Percentiles rank a stretch among this genome's conserved stretches.
Conservation (phyloP, 2,329 filamentous ascomycete genomes). For the Fusarium tjaetaba region DNA sequence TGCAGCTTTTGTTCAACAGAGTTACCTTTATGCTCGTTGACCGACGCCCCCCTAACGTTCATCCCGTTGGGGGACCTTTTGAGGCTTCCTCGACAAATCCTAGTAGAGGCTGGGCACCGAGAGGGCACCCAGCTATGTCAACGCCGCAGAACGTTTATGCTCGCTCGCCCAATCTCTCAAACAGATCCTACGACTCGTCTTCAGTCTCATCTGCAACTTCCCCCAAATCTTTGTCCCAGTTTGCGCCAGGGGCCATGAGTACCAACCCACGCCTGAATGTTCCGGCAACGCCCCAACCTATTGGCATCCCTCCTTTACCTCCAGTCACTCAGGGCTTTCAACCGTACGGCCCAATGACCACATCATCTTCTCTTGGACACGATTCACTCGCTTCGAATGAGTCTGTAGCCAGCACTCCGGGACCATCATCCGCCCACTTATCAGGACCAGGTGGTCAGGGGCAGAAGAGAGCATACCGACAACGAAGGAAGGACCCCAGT, state of each 20-base stretch:
- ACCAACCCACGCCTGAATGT: slow-evolving; percentile 61
- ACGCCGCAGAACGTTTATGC: slow-evolving; percentile 65
- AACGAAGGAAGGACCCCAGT: slow-evolving; percentile 94
- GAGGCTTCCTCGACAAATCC: slow-evolving; percentile 25
- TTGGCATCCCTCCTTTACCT: slow-evolving; percentile 62
- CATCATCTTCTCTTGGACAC: slow-evolving; percentile 62
- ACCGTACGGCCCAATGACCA: slow-evolving; percentile 62
- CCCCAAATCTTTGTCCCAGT: slow-evolving; percentile 63
- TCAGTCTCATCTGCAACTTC: slow-evolving; percentile 71
- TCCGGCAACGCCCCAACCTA: slow-evolving; percentile 61
- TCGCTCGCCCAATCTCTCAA: slow-evolving; percentile 70
- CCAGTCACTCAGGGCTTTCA: slow-evolving; percentile 61
- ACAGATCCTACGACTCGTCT: slow-evolving; percentile 71
- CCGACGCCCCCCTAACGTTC: slow-evolving; percentile 31
- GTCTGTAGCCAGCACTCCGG: slow-evolving; percentile 65
- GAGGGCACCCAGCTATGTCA: slow-evolving; percentile 55
- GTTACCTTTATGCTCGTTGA: slow-evolving; percentile 41
- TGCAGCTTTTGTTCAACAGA: slow-evolving; percentile 35
- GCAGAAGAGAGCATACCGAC: slow-evolving; percentile 93
- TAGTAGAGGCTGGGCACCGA: slow-evolving; percentile 28
- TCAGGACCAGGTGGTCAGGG: slow-evolving; percentile 64
- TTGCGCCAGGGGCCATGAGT: slow-evolving; percentile 63
- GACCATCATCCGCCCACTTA: slow-evolving; percentile 48
- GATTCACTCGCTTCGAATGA: slow-evolving; percentile 70
- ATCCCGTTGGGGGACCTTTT: slow-evolving; percentile 30